Conservation (phyloP, 352 stramenopile species). For the Pythium folliculosum region DNA sequence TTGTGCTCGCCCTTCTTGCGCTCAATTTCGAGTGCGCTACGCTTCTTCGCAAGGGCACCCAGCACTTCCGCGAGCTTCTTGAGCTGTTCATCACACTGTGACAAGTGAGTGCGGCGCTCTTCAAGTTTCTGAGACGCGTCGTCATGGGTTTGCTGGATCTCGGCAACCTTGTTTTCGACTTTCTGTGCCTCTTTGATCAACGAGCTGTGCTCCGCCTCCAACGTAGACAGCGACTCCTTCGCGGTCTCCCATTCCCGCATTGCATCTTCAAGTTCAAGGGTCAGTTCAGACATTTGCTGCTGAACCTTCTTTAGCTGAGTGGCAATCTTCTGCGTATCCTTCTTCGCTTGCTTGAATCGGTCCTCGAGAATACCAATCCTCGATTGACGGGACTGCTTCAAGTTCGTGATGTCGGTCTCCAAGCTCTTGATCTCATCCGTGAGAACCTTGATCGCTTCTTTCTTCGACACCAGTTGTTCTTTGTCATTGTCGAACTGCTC, state of each 20-base stretch:
- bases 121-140: constrained; percentile 67
- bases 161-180: constrained; percentile 60
- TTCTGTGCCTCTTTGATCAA: constrained; percentile 76
- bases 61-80: constrained; percentile 86
- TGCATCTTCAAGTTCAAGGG: constrained; percentile 73
- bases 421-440: constrained; percentile 71
- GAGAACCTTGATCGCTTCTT: constrained; percentile 75
- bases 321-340: constrained; percentile 66
- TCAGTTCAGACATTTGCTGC: constrained; percentile 73
- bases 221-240: constrained; percentile 46
- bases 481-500: constrained; percentile 77
- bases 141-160: constrained; percentile 66
- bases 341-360: constrained; percentile 73
- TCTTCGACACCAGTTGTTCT: constrained; percentile 56
- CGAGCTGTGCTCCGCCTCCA: constrained; percentile 61
- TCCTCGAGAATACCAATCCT: constrained; percentile 83
- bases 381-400: constrained; percentile 80
- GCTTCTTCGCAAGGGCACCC: constrained; percentile 83
- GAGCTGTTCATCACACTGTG: constrained; percentile 90
- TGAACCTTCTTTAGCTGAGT: constrained; percentile 58
- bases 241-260: constrained; percentile 64
- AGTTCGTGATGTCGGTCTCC: constrained; percentile 77
- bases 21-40: constrained; percentile 90
- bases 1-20: constrained; percentile 95
- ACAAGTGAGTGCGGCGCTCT: constrained; percentile 68